Percentiles rank a stretch among this genome's conserved stretches.
These are phyloP conservation scores for Haematococcus sp. DNA, from an alignment of 139 green algal genomes.

Conservation along the genomic window DNA sequence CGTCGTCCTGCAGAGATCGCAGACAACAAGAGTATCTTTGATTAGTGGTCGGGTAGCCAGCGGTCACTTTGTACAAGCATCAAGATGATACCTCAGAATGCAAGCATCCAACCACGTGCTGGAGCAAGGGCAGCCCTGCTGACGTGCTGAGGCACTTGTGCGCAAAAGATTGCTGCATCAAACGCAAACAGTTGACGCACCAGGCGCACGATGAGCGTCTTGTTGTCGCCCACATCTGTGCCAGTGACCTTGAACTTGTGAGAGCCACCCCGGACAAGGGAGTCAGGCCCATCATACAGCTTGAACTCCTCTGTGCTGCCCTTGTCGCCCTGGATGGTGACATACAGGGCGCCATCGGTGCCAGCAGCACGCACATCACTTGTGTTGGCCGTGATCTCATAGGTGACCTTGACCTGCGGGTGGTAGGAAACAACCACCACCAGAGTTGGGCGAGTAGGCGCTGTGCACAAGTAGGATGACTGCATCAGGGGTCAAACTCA, in stretches of 20 bases:
- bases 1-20: not conserved
- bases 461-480: too few species aligned
- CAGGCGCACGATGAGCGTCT: not conserved
- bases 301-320: slow-evolving; percentile 16
- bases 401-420: not conserved
- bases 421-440: not conserved
- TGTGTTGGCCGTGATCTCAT: not conserved
- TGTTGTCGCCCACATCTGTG: not conserved
- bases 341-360: slow-evolving; percentile 11
- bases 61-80: too few species aligned
- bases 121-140: too few species aligned
- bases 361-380: slow-evolving; percentile 5
- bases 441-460: too few species aligned
- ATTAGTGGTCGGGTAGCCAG: too few species aligned
- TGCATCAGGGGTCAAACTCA: too few species aligned
- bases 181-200: not conserved
- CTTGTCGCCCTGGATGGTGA: slow-evolving; percentile 10
- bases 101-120: too few species aligned
- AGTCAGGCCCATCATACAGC: slow-evolving; percentile 3
- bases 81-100: too few species aligned
- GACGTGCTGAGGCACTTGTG: too few species aligned
- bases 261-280: not conserved
- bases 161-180: too few species aligned
- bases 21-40: too few species aligned
- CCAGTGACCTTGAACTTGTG: slow-evolving; percentile 9